A percentile compares a stretch with the other conserved stretches of the same genome.
Evolutionary conservation across 164 flowering plant species (phyloP).

Genomic region (Saururus chinensis): DNA sequence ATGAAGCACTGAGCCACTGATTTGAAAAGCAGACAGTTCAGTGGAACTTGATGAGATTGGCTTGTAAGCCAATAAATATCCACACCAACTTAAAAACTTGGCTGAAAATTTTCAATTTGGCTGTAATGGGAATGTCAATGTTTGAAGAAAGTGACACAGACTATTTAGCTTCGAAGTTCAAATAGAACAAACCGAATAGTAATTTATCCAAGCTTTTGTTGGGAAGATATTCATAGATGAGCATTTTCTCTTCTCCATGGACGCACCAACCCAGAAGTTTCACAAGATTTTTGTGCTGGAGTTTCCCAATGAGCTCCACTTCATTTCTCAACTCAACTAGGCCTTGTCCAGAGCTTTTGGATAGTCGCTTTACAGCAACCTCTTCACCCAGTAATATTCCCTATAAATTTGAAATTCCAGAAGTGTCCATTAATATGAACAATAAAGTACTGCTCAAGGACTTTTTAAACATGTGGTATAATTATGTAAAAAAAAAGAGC

Average conservation of each 20-base stretch:
- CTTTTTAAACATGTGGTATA: no score
- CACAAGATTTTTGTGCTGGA: conserved; percentile 6
- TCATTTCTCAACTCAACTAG: background rate
- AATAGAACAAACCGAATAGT: conserved; percentile 1
- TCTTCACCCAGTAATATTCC: background rate
- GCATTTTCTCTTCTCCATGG: conserved; percentile 3
- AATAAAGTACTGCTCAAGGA: no score
- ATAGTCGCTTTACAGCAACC: background rate
- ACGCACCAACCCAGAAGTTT: conserved; percentile 2
- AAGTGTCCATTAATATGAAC: background rate
- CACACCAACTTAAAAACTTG: no score
- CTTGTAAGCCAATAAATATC: no score
- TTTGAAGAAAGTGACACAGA: no score
- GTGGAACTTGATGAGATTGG: no score
- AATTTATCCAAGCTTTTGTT: conserved; percentile 5
- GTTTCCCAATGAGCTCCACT: background rate
- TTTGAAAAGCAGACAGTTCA: no score
- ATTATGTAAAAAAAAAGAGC: no score
- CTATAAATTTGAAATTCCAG: background rate
- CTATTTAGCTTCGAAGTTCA: background rate
- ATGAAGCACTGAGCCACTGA: no score
- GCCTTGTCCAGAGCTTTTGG: background rate
- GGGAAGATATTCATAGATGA: conserved; percentile 4
- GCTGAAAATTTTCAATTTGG: no score
- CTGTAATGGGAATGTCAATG: no score